Evolutionary conservation across 192 early-diverging fungal genomes (phyloP), one percentile per base, ranked within the genome.

Genomic region (Podila epigama): DNA sequence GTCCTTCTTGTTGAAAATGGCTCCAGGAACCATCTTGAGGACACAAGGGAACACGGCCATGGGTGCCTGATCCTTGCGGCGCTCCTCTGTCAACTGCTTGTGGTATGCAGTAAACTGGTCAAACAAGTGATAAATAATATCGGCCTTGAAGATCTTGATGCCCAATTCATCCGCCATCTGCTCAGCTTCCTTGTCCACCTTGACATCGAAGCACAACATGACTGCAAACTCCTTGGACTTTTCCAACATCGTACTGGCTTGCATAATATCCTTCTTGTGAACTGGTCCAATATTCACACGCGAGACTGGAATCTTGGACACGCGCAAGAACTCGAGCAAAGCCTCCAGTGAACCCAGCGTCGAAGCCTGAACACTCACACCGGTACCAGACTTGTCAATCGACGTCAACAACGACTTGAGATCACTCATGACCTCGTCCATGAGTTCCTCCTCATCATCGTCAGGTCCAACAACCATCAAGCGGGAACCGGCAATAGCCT

Each of bases 41-140:
- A 94, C 75, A 81, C 94, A 95, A n/a, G 98, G 98, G 90, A 97
- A 99, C n/a, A 99, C 88, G 18, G 97, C 98, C 31, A 88, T 83
- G 20, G 95, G 91, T 4, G 93, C 92, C 50, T 88, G 89, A 59
- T 97, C 97, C 79, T 89, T 90, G 51, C 91, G 91, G 83, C 90
- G 93, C 84, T 93, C 88, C 80, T 97, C 96, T 12, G 87, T 79
- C 25, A 99, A 75, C 51, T 87, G 84, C 59, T 85, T 80, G 58
- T 85, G 79, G 78, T 99, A 97, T 31, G 88, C 91, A 4, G 89
- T 94, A 68, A 93, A 99, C 57, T 88, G 79, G 79, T 99, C 97
- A 75, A 97, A 98, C 91, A 99, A 86, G 70, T 97, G 96, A 83
- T 99, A 99, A 73, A 99, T 99, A 73, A 98, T 97, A 70, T 99